Evolutionary conservation across 177 flowering plant genomes (phyloP).

Genomic region (Vitis hybrid): DNA sequence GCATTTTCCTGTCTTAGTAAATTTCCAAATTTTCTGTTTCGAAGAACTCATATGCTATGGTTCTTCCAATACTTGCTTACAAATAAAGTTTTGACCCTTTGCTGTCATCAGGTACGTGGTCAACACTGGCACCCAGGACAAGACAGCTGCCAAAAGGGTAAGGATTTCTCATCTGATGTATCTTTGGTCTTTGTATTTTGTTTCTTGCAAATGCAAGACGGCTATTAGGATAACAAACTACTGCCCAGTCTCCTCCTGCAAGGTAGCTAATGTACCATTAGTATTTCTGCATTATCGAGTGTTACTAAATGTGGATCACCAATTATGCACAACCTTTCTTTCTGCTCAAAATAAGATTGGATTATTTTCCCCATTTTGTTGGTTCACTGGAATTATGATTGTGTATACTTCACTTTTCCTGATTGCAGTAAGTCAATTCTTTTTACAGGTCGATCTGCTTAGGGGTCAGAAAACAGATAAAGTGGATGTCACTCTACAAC

Average conservation of each 20-base stretch:
- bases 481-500: slow-evolving; percentile 90
- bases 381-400: neutral
- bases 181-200: neutral
- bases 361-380: neutral
- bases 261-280: too few relatives aligned
- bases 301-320: too few relatives aligned
- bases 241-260: too few relatives aligned
- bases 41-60: too few relatives aligned
- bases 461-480: slow-evolving; percentile 90
- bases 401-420: neutral
- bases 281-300: too few relatives aligned
- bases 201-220: too few relatives aligned
- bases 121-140: slow-evolving; percentile 75
- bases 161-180: slow-evolving; percentile 15
- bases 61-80: neutral
- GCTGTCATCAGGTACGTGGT: slow-evolving; percentile 64
- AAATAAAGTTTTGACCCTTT: slow-evolving; percentile 3
- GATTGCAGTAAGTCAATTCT: neutral
- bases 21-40: neutral
- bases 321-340: too few relatives aligned
- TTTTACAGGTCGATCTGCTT: slow-evolving; percentile 90
- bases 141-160: slow-evolving; percentile 90
- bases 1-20: slow-evolving; percentile 15
- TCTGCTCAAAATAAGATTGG: too few relatives aligned
- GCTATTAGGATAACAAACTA: too few relatives aligned